phyloP scores from a whole-genome alignment of 495 filamentous ascomycete genomes.

The Diplogelasinospora grovesii region DNA sequence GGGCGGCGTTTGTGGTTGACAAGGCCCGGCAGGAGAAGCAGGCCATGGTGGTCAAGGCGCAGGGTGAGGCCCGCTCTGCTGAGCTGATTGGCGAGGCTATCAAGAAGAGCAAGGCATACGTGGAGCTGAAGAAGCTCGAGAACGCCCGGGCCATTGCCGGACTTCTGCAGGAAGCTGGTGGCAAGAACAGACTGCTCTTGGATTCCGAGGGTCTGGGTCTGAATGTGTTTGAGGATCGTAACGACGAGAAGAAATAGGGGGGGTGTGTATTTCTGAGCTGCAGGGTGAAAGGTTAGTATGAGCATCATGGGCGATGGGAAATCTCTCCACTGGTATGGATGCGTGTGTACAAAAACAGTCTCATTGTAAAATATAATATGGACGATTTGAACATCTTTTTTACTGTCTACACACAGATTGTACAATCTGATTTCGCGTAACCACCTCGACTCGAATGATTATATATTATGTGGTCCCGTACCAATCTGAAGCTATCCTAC shows the following conservation, averaged over 20 bases:
- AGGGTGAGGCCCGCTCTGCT: conserved; percentile 97
- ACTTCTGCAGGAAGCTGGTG: conserved; percentile 75
- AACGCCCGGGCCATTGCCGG: conserved; percentile 82
- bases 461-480: no score
- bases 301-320: no score
- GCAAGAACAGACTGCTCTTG: conserved; percentile 89
- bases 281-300: no score
- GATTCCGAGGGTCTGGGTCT: conserved; percentile 84
- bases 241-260: conserved; percentile 33
- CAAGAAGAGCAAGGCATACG: conserved; percentile 96
- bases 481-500: no score
- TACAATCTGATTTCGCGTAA: no score
- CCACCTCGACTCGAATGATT: no score
- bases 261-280: no score
- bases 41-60: conserved; percentile 94
- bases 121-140: conserved; percentile 95
- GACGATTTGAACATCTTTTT: no score
- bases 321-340: no score
- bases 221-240: conserved; percentile 67
- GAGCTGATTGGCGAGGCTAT: conserved; percentile 98
- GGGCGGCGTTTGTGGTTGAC: conserved; percentile 95
- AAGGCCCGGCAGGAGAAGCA: conserved; percentile 99
- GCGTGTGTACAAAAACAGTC: no score
- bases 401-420: no score
- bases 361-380: no score